Base-by-base conservation (phyloP, 106 monocot genomes). In the Dioscorea dumetorum region DNA sequence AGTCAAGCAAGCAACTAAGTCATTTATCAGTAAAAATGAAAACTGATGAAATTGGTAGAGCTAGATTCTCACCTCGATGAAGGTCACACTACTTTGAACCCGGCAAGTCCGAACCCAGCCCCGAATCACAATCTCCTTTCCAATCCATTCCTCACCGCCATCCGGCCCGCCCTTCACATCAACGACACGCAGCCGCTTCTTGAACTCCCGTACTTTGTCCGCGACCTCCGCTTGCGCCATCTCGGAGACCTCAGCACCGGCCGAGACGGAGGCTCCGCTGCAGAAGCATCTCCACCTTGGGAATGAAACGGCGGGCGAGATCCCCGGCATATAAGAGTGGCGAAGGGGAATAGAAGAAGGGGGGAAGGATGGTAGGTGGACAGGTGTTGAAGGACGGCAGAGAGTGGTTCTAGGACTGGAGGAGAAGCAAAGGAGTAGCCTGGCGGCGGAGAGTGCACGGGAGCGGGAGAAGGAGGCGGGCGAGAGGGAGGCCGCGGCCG, bases 81-180 rank as follows among this genome's bases (percentile, higher is more conserved):
- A 97, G 6, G 88, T 89, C 31, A 97, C 91, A 34, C 76, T 91
- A 49, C 95, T 91, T 73, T 97, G 95, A 5, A 73, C 79, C 1
- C 97, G 73, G 68, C 97, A 92, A 60, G 97, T 97, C 73, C 91
- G 70, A 8, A 89, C 88, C 95, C 95, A 97, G 0, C 95, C 95
- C 49, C 95, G 81, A 52, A 97, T 65, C 8, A 71, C 62, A 34
- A 92, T 71, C 49, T 54, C 73, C 76, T 92, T 65, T 62, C 91
- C 95, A 14, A 89, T 11, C 72, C 81, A 67, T 0, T 58, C 82
- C 68, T 79, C 4, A 2, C 95, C 95, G 50, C 88, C 84, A 56
- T 86, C 85, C 5, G 73, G 69, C 15, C 88, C 95, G 15, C 80
- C 85, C 78, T 86, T 97, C 20, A 92, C 74, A n/a, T 95, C 95